Conservation (phyloP, 225 moss, liverwort and hornwort species). For the Climacium dendroides region DNA sequence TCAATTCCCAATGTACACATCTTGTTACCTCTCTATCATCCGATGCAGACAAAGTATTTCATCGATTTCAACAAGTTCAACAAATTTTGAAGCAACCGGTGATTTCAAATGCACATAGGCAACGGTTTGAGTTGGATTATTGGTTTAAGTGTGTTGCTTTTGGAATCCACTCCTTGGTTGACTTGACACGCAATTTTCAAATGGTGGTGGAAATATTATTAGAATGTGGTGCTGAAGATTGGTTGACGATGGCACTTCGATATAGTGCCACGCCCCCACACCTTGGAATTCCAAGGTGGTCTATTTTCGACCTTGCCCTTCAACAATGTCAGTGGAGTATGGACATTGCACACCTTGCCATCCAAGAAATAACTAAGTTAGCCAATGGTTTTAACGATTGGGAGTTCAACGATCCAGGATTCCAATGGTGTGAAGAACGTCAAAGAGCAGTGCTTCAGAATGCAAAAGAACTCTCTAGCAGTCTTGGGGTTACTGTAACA, state of each 20-base stretch:
- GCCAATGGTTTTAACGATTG: accelerated
- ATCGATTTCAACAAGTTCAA: accelerated
- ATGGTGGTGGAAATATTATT: accelerated
- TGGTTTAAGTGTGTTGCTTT: not conserved
- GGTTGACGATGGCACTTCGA: not conserved
- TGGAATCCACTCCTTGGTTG: not conserved
- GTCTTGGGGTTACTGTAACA: not conserved
- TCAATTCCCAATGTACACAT: not conserved
- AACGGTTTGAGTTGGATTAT: accelerated
- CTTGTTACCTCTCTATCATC: not conserved
- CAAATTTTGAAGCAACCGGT: not conserved
- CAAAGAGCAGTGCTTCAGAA: accelerated
- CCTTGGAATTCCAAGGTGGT: not conserved
- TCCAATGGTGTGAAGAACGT: not conserved
- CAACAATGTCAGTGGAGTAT: not conserved
- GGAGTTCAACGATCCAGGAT: not conserved
- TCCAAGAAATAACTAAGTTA: accelerated
- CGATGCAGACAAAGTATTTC: accelerated
- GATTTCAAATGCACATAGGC: not conserved
- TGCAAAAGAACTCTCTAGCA: too few species aligned
- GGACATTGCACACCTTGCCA: not conserved
- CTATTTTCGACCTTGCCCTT: not conserved
- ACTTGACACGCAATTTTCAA: not conserved
- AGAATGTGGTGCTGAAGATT: not conserved
- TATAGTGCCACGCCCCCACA: not conserved